phyloP scores from a whole-genome alignment of 2,329 filamentous ascomycete species.

The Pyrenophora tritici-repentis region DNA sequence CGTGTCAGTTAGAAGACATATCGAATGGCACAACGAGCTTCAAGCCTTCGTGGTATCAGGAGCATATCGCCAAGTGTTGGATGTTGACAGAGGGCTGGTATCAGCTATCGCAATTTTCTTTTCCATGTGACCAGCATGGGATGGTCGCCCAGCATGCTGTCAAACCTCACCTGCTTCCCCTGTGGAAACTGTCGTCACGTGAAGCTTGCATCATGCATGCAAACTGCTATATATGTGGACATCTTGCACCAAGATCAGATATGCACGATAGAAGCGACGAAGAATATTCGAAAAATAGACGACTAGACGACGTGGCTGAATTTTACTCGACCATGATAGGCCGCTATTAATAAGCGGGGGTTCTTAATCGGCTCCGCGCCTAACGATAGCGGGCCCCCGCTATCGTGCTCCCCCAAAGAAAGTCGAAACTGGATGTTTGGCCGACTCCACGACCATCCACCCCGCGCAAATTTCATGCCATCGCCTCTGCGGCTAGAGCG shows the following conservation, averaged over 20 bases:
- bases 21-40: constrained; percentile 13
- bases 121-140: background rate
- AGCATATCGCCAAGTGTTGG: constrained; percentile 14
- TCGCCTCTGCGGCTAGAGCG: constrained; percentile 2
- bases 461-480: constrained; percentile 14
- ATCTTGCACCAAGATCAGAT: background rate
- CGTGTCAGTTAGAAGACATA: constrained; percentile 20
- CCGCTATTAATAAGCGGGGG: constrained; percentile 19
- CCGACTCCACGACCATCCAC: constrained; percentile 6
- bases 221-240: background rate
- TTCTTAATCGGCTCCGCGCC: constrained; percentile 20
- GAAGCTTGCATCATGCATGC: constrained; percentile 3
- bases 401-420: constrained; percentile 13
- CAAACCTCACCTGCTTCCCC: background rate
- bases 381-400: constrained; percentile 22
- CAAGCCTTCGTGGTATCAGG: constrained; percentile 20
- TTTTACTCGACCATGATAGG: constrained; percentile 13
- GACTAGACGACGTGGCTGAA: constrained; percentile 12
- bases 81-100: background rate
- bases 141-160: background rate
- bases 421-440: constrained; percentile 11
- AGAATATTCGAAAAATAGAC: constrained; percentile 11
- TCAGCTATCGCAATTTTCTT: background rate
- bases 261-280: constrained; percentile 12
- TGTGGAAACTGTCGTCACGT: background rate